phyloP scores from a whole-genome alignment of 305 asterid species.

The Ruellia speciosa region DNA sequence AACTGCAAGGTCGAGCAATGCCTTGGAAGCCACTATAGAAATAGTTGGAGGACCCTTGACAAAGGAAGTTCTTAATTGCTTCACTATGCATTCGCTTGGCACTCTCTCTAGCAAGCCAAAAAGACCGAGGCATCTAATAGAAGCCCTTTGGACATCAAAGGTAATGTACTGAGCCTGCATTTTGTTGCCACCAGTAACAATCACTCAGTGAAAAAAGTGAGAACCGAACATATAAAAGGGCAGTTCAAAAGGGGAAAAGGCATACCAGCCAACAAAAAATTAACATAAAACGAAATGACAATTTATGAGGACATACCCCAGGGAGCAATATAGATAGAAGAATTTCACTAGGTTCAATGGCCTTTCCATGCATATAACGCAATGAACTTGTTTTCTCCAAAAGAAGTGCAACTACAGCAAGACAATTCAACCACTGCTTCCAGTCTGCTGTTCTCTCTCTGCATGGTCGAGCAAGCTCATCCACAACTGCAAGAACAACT shows the following conservation, averaged over 20 bases:
- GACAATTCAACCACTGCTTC: constrained; percentile 88
- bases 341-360: constrained; percentile 72
- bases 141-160: constrained; percentile 86
- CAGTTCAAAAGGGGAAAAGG: too few species aligned
- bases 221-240: neutral
- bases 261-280: neutral
- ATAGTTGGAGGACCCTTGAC: constrained; percentile 47
- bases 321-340: constrained; percentile 83
- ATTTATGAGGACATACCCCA: constrained; percentile 50
- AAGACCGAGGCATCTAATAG: constrained; percentile 86
- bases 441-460: constrained; percentile 90
- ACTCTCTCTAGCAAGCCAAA: constrained; percentile 71
- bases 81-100: constrained; percentile 59
- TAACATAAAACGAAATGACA: neutral
- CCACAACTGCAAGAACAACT: constrained; percentile 59
- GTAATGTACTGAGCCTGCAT: constrained; percentile 78
- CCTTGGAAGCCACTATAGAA: constrained; percentile 65
- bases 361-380: constrained; percentile 56
- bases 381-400: constrained; percentile 69
- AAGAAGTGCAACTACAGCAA: constrained; percentile 74
- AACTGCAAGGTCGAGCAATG: constrained; percentile 83
- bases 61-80: constrained; percentile 64
- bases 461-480: constrained; percentile 85
- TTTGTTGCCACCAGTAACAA: constrained; percentile 16
- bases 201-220: neutral